Percentiles rank a stretch among this genome's conserved stretches.
phyloP scores from a whole-genome alignment of 805 yeast genomes.

The Wickerhamomyces xylosicus region DNA sequence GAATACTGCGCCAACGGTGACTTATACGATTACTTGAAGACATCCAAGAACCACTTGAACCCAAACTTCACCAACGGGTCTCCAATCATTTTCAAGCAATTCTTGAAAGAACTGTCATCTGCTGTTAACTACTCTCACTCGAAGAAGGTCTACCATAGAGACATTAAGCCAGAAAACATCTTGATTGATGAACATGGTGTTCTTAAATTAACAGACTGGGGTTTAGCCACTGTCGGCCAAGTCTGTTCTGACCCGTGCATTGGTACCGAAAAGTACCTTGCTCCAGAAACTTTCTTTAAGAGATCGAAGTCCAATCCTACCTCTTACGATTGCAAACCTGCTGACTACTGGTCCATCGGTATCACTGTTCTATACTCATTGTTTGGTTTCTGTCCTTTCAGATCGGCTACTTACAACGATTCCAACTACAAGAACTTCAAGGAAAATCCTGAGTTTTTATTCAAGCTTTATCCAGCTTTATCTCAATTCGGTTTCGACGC shows the following conservation, averaged over 20 bases:
- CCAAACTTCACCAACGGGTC: constrained; percentile 9
- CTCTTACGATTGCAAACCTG: constrained; percentile 58
- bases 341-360: constrained; percentile 87
- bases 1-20: constrained; percentile 65
- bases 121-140: constrained; percentile 49
- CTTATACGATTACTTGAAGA: constrained; percentile 41
- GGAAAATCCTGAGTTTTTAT: constrained; percentile 55
- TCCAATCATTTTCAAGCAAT: constrained; percentile 21
- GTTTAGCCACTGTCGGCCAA: constrained; percentile 39
- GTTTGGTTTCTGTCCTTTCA: constrained; percentile 81
- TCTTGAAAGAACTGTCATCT: constrained; percentile 37
- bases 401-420: constrained; percentile 57
- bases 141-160: constrained; percentile 55
- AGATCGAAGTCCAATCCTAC: constrained; percentile 5
- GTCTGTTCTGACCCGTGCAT: constrained; percentile 27
- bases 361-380: constrained; percentile 68
- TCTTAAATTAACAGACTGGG: constrained; percentile 67
- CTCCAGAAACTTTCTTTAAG: constrained; percentile 73
- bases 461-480: constrained; percentile 68
- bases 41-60: constrained; percentile 12
- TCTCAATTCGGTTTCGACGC: constrained; percentile 62
- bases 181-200: constrained; percentile 39
- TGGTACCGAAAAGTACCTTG: constrained; percentile 87
- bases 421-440: constrained; percentile 59
- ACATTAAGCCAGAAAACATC: constrained; percentile 66